Base-by-base conservation (phyloP, 495 filamentous ascomycete species). In the Mycothermus thermophilus region DNA sequence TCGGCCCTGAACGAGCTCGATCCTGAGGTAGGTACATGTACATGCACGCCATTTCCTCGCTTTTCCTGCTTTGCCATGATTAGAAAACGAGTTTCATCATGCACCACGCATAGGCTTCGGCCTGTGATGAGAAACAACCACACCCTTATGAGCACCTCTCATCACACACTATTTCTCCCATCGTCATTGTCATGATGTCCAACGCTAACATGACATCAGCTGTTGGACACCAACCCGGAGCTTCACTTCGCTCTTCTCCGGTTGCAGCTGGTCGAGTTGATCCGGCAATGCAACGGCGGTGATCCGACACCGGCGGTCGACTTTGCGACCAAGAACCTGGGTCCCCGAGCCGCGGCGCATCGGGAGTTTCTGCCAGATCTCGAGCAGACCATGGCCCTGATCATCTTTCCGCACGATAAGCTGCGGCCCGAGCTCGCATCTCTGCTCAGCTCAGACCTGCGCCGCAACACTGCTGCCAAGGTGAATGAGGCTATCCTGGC, bases 101-200 rank as follows among this genome's bases (percentile, higher is more conserved):
- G 87, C 92, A 99, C 88, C 88, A 96, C 88, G 85, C 88, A 80
- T 84, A 96, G 66, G 66, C 75, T 74, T 65, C 59, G 72, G 75
- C 73, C 74, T 57, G 71, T 83, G 92, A 86, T 84, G 86, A 94
- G 70, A 83, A 80, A 77, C 70, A 83, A 78, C 77, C 68, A 64
- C 78, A 78, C 82, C 81, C 86, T 73, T 82, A 93, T 94, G 88
- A 95, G 67, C 75, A 73, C 59, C 53, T 30, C 37, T 12, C n/a
- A n/a, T n/a, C n/a, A n/a, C n/a, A n/a, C n/a, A n/a, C n/a, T 10
- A 27, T 27, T 26, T 25, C 34, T 15, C 18, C 18, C 15, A 12
- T 10, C 3, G 35, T 8, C 4, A 17, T 31, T 18, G 8, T 16
- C 27, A 20, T 35, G 23, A 0, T 17, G 21, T 18, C 4, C 17